A percentile compares a stretch with the other conserved stretches of the same genome.
Evolutionary conservation across 2,329 filamentous ascomycete species (phyloP).

Genomic region (Pyricularia pennisetigena): DNA sequence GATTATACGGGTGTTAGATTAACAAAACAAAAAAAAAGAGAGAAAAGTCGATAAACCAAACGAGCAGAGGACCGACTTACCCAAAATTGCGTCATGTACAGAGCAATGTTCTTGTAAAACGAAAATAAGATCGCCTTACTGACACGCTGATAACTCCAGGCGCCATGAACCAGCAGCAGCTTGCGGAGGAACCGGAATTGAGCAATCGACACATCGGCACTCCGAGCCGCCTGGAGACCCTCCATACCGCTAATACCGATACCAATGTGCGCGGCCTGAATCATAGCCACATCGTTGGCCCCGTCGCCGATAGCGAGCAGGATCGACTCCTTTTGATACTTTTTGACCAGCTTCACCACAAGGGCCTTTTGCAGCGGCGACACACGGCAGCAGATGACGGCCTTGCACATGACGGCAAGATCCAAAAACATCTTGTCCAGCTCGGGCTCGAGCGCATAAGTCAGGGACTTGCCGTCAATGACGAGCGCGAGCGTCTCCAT

Average conservation of each 20-base stretch:
- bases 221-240: slow-evolving; percentile 91
- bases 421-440: slow-evolving; percentile 91
- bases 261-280: slow-evolving; percentile 95
- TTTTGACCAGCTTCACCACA: slow-evolving; percentile 96
- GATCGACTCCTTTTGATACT: slow-evolving; percentile 78
- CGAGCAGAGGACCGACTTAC: slow-evolving; percentile 36
- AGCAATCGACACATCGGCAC: slow-evolving; percentile 88
- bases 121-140: slow-evolving; percentile 97
- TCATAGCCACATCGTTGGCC: slow-evolving; percentile 99
- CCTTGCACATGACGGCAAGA: slow-evolving; percentile 90
- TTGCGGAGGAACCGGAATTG: slow-evolving; percentile 96
- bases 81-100: slow-evolving; percentile 99
- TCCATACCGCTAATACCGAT: slow-evolving; percentile 96
- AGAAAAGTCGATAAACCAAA: slow-evolving; percentile 9
- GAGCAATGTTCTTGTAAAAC: slow-evolving; percentile 97
- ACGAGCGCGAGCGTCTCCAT: slow-evolving; percentile 82
- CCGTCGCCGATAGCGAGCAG: slow-evolving; percentile 94
- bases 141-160: slow-evolving; percentile 96
- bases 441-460: slow-evolving; percentile 85
- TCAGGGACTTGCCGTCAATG: slow-evolving; percentile 93
- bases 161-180: slow-evolving; percentile 85
- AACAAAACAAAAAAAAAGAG: neutral
- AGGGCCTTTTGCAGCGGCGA: slow-evolving; percentile 94
- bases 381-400: slow-evolving; percentile 97
- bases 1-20: slow-evolving; percentile 11